Evolutionary conservation across 768 basidiomycete genomes (phyloP).

Genomic region (Tylopilus sp.): DNA sequence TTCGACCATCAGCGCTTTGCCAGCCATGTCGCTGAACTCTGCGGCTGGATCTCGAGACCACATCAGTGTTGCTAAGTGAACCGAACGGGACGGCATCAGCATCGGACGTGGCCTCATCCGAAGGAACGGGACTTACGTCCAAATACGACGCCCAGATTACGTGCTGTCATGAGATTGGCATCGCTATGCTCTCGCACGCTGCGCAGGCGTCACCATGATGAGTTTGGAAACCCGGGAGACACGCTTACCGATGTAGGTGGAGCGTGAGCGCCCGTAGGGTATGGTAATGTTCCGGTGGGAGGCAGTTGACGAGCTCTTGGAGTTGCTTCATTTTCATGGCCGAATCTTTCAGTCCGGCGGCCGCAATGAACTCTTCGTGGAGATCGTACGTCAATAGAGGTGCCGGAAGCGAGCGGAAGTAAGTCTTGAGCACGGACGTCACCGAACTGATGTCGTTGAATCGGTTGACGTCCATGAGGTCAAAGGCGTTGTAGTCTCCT

Average conservation of each 20-base stretch:
- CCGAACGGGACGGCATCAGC: not conserved
- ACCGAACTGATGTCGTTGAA: conserved; percentile 98
- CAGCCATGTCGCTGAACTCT: conserved; percentile 98
- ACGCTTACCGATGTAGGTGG: conserved; percentile 75
- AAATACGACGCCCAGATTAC: conserved; percentile 96
- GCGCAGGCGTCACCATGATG: not conserved
- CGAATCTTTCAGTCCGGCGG: conserved; percentile 66
- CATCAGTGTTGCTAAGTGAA: conserved; percentile 80
- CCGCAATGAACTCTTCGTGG: conserved; percentile 85
- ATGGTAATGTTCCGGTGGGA: conserved; percentile 86
- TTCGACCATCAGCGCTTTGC: conserved; percentile 89
- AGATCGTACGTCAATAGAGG: conserved; percentile 89
- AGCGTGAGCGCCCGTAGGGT: conserved; percentile 81
- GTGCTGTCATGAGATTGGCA: conserved; percentile 87
- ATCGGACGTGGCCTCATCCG: not conserved
- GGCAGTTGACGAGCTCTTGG: conserved; percentile 63
- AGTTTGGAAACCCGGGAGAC: not conserved
- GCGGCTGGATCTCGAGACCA: conserved; percentile 79
- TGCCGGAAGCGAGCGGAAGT: conserved; percentile 89
- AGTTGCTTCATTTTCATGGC: conserved; percentile 57
- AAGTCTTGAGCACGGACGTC: conserved; percentile 95
- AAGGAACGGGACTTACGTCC: conserved; percentile 67
- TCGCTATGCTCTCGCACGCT: conserved; percentile 64
- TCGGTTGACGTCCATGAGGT: conserved; percentile 77
- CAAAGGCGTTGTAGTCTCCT: conserved; percentile 86